phyloP scores from a whole-genome alignment of 345 rosid species.

The Salix koriyanagi region DNA sequence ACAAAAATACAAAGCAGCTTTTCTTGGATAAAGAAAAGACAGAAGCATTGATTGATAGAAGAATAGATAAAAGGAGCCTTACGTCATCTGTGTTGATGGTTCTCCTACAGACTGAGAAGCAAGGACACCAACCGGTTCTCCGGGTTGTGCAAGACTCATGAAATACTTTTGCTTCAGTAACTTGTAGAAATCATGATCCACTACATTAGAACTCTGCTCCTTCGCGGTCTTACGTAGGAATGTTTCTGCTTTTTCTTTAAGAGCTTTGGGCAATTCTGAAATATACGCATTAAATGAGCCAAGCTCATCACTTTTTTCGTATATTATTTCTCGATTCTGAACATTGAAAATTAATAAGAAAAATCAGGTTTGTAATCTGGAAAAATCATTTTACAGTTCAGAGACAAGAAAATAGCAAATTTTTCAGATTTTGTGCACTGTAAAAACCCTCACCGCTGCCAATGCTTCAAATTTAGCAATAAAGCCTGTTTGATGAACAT shows the following conservation, averaged over 20 bases:
- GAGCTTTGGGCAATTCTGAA: conserved; percentile 53
- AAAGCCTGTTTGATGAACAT: conserved; percentile 84
- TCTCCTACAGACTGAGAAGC: conserved; percentile 99
- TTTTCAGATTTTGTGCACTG: background rate
- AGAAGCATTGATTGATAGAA: conserved; percentile 1
- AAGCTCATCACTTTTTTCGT: conserved; percentile 37
- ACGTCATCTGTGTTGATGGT: conserved; percentile 99
- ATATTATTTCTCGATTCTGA: conserved; percentile 76
- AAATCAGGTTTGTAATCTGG: background rate
- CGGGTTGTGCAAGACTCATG: conserved; percentile 93
- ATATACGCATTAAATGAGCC: conserved; percentile 48
- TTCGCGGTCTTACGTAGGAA: conserved; percentile 37
- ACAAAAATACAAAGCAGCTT: background rate
- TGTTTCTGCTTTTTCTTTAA: conserved; percentile 55
- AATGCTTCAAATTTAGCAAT: conserved; percentile 67
- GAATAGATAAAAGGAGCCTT: conserved; percentile 30
- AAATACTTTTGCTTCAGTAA: conserved; percentile 65
- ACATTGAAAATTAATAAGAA: conserved; percentile 6
- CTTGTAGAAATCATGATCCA: conserved; percentile 46
- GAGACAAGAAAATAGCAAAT: background rate
- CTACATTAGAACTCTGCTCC: conserved; percentile 10
- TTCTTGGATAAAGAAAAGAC: background rate
- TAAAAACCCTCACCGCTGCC: conserved; percentile 48
- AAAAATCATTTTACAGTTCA: background rate
- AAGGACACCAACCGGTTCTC: conserved; percentile 97